Conservation (phyloP, 805 yeast species). For the Pichia californica region DNA sequence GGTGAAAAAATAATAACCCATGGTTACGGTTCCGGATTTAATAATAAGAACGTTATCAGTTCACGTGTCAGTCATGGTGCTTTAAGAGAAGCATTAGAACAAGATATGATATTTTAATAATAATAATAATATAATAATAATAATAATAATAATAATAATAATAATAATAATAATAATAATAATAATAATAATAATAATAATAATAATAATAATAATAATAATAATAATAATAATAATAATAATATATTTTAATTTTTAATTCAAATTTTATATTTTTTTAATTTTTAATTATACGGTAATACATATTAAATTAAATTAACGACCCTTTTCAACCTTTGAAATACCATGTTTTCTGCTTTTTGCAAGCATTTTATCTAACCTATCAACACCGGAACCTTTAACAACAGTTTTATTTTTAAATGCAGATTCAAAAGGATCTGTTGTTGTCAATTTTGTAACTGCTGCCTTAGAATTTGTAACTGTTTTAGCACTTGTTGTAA, state of each 20-base stretch:
- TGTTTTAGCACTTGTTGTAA: constrained; percentile 24
- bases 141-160: not conserved
- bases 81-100: constrained; percentile 38
- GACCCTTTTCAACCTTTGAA: constrained; percentile 3
- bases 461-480: constrained; percentile 22
- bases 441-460: constrained; percentile 22
- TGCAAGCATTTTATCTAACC: constrained; percentile 13
- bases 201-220: not conserved
- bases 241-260: not conserved
- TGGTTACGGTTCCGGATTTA: constrained; percentile 35
- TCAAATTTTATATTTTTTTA: too few relatives aligned
- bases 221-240: not conserved
- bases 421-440: constrained; percentile 5
- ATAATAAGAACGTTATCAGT: constrained; percentile 26
- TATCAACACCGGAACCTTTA: constrained; percentile 10
- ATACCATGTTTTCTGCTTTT: constrained; percentile 13
- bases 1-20: constrained; percentile 36
- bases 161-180: not conserved
- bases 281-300: not conserved
- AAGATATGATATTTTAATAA: constrained; percentile 12
- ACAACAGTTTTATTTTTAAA: not conserved
- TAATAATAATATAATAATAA: not conserved
- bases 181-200: not conserved
- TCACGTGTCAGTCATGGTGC: constrained; percentile 43
- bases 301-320: not conserved